Evolutionary conservation across 2,329 filamentous ascomycete species (phyloP), one percentile per base, ranked within the genome.

Genomic region (Neurospora sp.): DNA sequence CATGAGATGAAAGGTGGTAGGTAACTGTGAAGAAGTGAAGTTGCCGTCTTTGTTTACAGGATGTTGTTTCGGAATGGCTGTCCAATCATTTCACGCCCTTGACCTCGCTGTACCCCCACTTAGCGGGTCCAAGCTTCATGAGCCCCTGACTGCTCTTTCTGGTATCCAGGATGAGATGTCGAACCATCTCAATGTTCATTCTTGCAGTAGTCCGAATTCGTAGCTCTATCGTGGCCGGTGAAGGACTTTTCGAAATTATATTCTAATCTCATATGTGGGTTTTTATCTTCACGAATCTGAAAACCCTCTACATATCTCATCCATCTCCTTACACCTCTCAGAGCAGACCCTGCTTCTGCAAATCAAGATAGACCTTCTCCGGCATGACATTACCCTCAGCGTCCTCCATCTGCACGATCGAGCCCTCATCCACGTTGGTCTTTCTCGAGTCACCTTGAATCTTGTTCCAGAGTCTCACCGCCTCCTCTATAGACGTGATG

Each of bases 301-400:
- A 43, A 23, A 70, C 36, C 11, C 11, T 36, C 38, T 15, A 37
- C 19, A 6, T 36, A 23, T 28, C 33, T 66, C 68, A 46, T 28
- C 5, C 8, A 19, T 28, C 57, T 19, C 3, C 12, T 6, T 11
- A 15, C 23, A 33, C 4, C 36, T 4, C 19, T 80, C 84, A 96
- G 74, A 96, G 82, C 77, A 97, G 84, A 40, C 95, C 95, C 79
- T 97, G 93, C 82, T 96, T 97, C 81, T 93, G 91, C 80, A 98
- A 82, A 85, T 99, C 96, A 74, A 94, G 90, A 80, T 97, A 99
- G 69, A 99, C 95, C 85, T 97, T 97, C 82, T 97, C 93, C 0
- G 96, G 96, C 96, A 99, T 99, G 70, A 99, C 96, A 77, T 99
- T 98, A 66, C 96, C 96, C 78, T 97, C 92, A 0, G 89, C 92